Evolutionary conservation across 148 eudicot genomes (phyloP).

Genomic region (Vaccinium darrowii): DNA sequence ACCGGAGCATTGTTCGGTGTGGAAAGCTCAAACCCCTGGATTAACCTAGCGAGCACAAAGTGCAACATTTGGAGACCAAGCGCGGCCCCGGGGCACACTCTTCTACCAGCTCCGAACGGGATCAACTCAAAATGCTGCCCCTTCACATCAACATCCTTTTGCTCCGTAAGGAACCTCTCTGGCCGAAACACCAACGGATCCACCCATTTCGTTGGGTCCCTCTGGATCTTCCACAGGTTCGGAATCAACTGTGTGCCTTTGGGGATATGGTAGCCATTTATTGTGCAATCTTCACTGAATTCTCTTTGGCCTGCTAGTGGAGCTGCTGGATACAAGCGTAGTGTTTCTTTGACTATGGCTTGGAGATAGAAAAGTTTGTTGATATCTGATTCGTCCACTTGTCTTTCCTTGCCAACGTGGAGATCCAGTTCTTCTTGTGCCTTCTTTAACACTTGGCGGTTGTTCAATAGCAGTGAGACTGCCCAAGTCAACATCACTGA

Average conservation of each 20-base stretch:
- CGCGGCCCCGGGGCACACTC: constrained; percentile 28
- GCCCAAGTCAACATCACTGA: constrained; percentile 26
- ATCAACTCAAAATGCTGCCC: constrained; percentile 32
- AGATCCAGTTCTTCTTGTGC: neutral
- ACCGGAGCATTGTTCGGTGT: constrained; percentile 1
- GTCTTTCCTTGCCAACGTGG: constrained; percentile 14
- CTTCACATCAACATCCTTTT: constrained; percentile 28
- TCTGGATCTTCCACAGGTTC: constrained; percentile 19
- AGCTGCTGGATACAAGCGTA: constrained; percentile 28
- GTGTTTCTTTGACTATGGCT: constrained; percentile 37
- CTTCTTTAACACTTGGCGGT: neutral
- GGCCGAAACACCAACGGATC: constrained; percentile 31
- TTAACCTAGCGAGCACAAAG: constrained; percentile 19
- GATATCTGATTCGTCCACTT: constrained; percentile 29
- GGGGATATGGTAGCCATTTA: constrained; percentile 32
- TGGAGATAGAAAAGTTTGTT: constrained; percentile 30
- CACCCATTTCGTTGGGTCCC: constrained; percentile 31
- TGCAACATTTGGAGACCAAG: constrained; percentile 20
- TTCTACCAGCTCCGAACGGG: constrained; percentile 34
- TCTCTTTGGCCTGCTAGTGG: constrained; percentile 24
- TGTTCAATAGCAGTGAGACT: constrained; percentile 12
- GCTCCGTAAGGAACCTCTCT: constrained; percentile 31
- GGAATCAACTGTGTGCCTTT: constrained; percentile 31
- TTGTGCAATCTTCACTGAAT: constrained; percentile 19
- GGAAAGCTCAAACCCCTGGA: constrained; percentile 28